Evolutionary conservation across 768 basidiomycete species (phyloP).

Genomic region (Lyophyllum atratum): DNA sequence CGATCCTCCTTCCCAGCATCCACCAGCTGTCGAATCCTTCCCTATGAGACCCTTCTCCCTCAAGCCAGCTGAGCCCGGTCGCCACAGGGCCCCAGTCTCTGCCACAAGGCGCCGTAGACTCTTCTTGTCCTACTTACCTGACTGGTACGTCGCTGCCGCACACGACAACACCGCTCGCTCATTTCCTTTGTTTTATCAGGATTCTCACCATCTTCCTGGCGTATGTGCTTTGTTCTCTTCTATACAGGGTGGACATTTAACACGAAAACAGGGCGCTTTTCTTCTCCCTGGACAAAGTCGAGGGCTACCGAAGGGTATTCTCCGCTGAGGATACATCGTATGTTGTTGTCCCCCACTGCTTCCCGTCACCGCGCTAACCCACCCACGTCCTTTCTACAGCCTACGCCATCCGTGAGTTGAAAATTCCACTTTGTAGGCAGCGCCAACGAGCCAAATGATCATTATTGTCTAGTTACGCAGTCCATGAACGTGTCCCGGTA

Average conservation of each 20-base stretch:
- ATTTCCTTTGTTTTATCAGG: constrained; percentile 41
- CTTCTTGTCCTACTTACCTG: constrained; percentile 68
- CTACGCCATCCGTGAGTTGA: constrained; percentile 41
- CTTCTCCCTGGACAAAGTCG: constrained; percentile 61
- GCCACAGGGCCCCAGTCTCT: constrained; percentile 26
- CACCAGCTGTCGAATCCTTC: constrained; percentile 4
- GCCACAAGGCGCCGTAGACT: constrained; percentile 41
- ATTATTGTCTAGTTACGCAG: constrained; percentile 53
- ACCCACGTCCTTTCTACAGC: constrained; percentile 27
- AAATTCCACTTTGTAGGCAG: too few species aligned
- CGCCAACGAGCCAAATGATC: background rate
- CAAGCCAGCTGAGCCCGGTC: constrained; percentile 16
- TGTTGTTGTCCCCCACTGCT: constrained; percentile 26
- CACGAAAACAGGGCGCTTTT: constrained; percentile 50
- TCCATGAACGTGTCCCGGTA: constrained; percentile 80
- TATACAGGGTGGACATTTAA: background rate
- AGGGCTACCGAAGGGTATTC: constrained; percentile 78
- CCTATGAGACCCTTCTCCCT: constrained; percentile 30
- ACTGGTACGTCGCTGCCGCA: constrained; percentile 54
- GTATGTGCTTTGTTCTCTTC: constrained; percentile 40
- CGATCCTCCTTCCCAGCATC: constrained; percentile 9
- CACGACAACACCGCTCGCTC: background rate
- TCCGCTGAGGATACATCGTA: constrained; percentile 78
- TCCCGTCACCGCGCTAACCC: background rate
- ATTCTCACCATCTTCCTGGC: constrained; percentile 63